A percentile compares a stretch with the other conserved stretches of the same genome.
phyloP scores from a whole-genome alignment of 2,329 filamentous ascomycete genomes.

The Pseudopithomyces chartarum region DNA sequence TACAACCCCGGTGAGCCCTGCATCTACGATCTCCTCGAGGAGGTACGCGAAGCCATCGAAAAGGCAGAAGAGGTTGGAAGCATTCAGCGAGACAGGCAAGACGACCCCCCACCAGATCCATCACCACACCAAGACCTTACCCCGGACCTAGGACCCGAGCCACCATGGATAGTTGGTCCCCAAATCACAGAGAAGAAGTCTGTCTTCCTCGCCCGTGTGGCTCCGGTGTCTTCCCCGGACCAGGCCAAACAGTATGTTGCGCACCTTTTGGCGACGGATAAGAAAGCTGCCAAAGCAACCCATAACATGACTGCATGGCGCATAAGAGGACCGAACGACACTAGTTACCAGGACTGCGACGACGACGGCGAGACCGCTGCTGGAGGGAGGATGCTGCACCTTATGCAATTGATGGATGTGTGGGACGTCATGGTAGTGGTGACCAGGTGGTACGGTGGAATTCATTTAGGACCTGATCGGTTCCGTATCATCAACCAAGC shows the following conservation, averaged over 20 bases:
- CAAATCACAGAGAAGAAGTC: constrained; percentile 82
- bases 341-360: constrained; percentile 84
- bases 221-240: constrained; percentile 68
- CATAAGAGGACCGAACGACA: constrained; percentile 64
- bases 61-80: constrained; percentile 51
- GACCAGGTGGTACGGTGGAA: constrained; percentile 91
- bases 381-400: constrained; percentile 79
- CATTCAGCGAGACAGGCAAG: constrained; percentile 20
- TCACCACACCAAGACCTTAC: constrained; percentile 10
- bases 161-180: constrained; percentile 75
- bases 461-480: constrained; percentile 84
- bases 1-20: constrained; percentile 80
- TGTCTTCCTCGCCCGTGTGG: constrained; percentile 80
- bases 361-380: constrained; percentile 96
- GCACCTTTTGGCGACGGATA: constrained; percentile 80
- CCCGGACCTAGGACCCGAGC: constrained; percentile 48
- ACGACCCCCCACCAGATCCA: constrained; percentile 7
- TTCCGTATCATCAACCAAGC: constrained; percentile 90
- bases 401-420: constrained; percentile 93
- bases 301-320: constrained; percentile 98
- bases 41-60: constrained; percentile 54
- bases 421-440: constrained; percentile 95
- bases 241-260: constrained; percentile 74
- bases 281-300: constrained; percentile 81
- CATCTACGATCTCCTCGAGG: constrained; percentile 88